These are phyloP conservation scores for Lichtheimia ornata DNA, from an alignment of 371 early-diverging fungal species.

Conservation along the genomic window DNA sequence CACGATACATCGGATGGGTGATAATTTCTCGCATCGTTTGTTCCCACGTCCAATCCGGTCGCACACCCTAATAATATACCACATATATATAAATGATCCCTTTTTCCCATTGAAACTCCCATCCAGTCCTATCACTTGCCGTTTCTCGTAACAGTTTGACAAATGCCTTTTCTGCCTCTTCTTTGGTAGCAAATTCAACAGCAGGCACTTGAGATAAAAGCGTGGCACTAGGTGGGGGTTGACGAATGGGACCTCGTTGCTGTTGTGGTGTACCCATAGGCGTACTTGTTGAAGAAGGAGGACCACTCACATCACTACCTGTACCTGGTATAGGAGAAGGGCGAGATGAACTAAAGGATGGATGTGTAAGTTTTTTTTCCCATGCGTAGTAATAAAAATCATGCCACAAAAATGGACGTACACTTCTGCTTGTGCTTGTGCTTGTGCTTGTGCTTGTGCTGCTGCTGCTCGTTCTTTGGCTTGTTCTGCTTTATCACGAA, in stretches of 20 bases:
- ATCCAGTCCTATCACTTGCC: constrained; percentile 32
- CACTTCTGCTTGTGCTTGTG: no score
- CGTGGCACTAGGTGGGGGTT: constrained; percentile 23
- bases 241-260: constrained; percentile 10
- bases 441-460: constrained; percentile 6
- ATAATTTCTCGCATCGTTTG: constrained; percentile 85
- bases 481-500: constrained; percentile 41
- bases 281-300: no score
- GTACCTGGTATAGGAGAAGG: no score
- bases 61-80: constrained; percentile 60
- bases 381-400: no score
- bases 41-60: constrained; percentile 89
- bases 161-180: constrained; percentile 88
- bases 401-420: no score
- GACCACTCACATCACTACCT: no score
- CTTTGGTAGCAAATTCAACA: constrained; percentile 71
- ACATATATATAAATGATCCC: not conserved
- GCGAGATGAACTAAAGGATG: no score
- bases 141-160: constrained; percentile 69
- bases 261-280: constrained; percentile 1
- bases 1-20: constrained; percentile 82
- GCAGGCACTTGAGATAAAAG: constrained; percentile 24
- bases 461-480: constrained; percentile 34
- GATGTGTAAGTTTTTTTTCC: no score
- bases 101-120: not conserved